Conservation (phyloP, 2,329 filamentous ascomycete genomes). For the Tolypocladium sp. region DNA sequence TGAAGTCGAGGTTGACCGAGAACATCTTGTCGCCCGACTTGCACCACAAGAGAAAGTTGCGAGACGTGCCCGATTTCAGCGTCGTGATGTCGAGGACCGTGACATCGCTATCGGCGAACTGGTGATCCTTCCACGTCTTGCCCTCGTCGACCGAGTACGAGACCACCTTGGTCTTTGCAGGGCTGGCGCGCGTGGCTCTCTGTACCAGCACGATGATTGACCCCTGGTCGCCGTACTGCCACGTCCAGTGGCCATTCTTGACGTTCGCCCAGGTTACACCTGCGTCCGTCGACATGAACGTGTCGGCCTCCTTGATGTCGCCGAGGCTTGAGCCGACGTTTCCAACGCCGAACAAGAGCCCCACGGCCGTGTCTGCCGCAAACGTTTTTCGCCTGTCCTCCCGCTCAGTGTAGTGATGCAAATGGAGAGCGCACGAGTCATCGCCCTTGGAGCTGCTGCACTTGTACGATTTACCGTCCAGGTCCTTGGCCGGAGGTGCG, state of each 20-base stretch:
- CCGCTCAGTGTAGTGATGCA: slow-evolving; percentile 94
- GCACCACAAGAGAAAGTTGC: slow-evolving; percentile 89
- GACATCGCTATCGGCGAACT: slow-evolving; percentile 65
- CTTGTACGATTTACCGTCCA: slow-evolving; percentile 59
- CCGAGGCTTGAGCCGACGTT: slow-evolving; percentile 72
- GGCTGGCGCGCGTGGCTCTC: slow-evolving; percentile 57
- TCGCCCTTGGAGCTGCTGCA: slow-evolving; percentile 54
- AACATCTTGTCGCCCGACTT: slow-evolving; percentile 47
- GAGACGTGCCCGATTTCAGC: slow-evolving; percentile 77
- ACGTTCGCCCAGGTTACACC: slow-evolving; percentile 80
- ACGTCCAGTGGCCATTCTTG: slow-evolving; percentile 82
- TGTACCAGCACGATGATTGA: slow-evolving; percentile 84
- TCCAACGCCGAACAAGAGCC: slow-evolving; percentile 82
- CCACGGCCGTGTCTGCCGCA: slow-evolving; percentile 79
- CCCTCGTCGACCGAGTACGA: slow-evolving; percentile 79
- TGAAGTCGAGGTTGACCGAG: slow-evolving; percentile 83
- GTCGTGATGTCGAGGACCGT: slow-evolving; percentile 76
- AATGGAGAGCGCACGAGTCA: slow-evolving; percentile 72
- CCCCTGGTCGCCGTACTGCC: slow-evolving; percentile 93
- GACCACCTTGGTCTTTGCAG: slow-evolving; percentile 57
- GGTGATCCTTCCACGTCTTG: slow-evolving; percentile 63
- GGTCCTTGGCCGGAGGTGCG: slow-evolving; percentile 60
- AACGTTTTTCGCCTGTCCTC: slow-evolving; percentile 74
- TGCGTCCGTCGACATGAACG: slow-evolving; percentile 86
- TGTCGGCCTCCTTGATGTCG: slow-evolving; percentile 64